Conservation (phyloP, 1,284 basidiomycete species). For the Pseudomicrostroma phylloplanum region DNA sequence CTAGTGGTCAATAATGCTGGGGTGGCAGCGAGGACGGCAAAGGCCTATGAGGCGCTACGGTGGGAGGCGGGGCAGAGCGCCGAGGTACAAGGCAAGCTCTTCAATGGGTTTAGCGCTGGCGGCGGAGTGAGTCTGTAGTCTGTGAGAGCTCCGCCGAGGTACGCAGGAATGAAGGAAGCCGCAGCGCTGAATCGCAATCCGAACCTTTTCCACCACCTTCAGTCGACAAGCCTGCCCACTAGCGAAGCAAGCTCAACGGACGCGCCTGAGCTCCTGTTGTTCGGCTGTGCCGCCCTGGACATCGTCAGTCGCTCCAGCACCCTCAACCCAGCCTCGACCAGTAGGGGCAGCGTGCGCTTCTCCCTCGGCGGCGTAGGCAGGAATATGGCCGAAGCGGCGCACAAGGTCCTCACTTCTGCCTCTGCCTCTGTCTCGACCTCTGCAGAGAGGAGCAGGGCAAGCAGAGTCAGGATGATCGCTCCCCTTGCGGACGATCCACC, state of each 20-base stretch:
- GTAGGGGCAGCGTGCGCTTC: conserved; percentile 68
- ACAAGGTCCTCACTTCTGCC: conserved; percentile 54
- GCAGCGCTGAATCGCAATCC: not conserved
- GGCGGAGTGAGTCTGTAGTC: conserved; percentile 9
- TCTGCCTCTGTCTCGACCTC: conserved; percentile 15
- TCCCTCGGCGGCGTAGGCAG: conserved; percentile 85
- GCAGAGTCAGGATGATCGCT: conserved; percentile 36
- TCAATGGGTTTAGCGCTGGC: not conserved
- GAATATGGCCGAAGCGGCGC: conserved; percentile 88
- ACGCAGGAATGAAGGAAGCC: conserved; percentile 5
- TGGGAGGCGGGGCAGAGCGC: conserved; percentile 54
- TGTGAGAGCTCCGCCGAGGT: conserved; percentile 15
- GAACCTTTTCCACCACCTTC: not conserved
- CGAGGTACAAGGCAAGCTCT: conserved; percentile 15
- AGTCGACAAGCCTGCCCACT: no score
- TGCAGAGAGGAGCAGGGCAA: conserved; percentile 32
- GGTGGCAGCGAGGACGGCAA: conserved; percentile 75
- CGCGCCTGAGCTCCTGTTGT: conserved; percentile 21
- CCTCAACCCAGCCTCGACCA: conserved; percentile 58
- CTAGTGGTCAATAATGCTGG: conserved; percentile 86
- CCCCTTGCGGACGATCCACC: conserved; percentile 48
- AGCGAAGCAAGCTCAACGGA: no score
- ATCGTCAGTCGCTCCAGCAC: conserved; percentile 15
- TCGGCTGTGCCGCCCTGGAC: conserved; percentile 45
- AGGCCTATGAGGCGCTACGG: conserved; percentile 64